Percentiles rank a stretch among this genome's conserved stretches.
These are phyloP conservation scores for Paecilomyces sp. DNA, from an alignment of 2,329 filamentous ascomycete species.

Conservation along the genomic window DNA sequence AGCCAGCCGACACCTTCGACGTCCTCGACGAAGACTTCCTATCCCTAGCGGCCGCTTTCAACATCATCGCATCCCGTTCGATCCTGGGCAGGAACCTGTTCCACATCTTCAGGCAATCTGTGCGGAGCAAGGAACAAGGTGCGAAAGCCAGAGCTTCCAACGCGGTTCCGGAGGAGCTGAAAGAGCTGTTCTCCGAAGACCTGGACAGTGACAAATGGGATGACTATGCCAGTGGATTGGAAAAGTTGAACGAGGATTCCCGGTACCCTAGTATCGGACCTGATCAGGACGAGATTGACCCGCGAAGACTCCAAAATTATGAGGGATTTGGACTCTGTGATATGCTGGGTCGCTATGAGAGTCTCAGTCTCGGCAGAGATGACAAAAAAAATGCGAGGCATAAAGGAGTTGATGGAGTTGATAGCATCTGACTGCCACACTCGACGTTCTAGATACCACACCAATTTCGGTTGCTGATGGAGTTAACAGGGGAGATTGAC, in stretches of 20 bases:
- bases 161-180: constrained; percentile 22
- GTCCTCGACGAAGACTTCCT: constrained; percentile 28
- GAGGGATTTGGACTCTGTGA: constrained; percentile 23
- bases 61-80: constrained; percentile 25
- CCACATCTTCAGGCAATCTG: constrained; percentile 27
- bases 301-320: constrained; percentile 16
- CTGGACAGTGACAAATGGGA: constrained; percentile 16
- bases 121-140: constrained; percentile 23
- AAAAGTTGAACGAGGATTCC: neutral
- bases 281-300: constrained; percentile 3
- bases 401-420: neutral
- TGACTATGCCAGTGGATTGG: constrained; percentile 15
- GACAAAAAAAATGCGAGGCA: constrained; percentile 15
- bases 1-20: constrained; percentile 16
- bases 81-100: constrained; percentile 25
- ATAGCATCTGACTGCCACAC: neutral
- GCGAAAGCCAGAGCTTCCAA: constrained; percentile 6
- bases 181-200: constrained; percentile 24
- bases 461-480: neutral
- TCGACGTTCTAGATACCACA: neutral
- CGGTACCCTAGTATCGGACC: neutral
- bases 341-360: constrained; percentile 33
- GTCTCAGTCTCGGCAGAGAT: constrained; percentile 30
- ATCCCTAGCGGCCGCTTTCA: constrained; percentile 25
- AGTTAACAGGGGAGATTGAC: neutral